Evolutionary conservation across 2,329 filamentous ascomycete genomes (phyloP).

Genomic region (Trichophyton schoenleinii): DNA sequence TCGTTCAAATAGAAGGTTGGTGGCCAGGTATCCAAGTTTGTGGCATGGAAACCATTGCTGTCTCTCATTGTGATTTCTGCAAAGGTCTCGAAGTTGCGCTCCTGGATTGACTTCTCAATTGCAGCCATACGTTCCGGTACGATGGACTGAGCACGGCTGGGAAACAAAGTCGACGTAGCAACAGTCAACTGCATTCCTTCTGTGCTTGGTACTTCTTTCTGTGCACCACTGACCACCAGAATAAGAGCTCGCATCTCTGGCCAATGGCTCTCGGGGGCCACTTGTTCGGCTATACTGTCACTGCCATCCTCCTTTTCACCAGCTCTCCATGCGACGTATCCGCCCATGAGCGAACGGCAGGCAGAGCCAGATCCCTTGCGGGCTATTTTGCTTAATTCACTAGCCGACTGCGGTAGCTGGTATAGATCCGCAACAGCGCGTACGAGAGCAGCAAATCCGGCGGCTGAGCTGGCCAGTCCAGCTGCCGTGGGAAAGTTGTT

Average conservation of each 20-base stretch:
- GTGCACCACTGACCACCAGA: constrained; percentile 80
- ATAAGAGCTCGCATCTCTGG: constrained; percentile 87
- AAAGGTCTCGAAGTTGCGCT: constrained; percentile 73
- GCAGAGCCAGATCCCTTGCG: constrained; percentile 90
- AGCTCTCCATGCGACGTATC: constrained; percentile 89
- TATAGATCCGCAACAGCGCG: constrained; percentile 84
- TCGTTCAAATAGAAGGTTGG: constrained; percentile 99
- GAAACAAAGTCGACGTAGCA: constrained; percentile 76
- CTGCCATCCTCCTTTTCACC: constrained; percentile 63
- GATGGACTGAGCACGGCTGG: constrained; percentile 58
- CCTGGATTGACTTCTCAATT: constrained; percentile 71
- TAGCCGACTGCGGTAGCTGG: constrained; percentile 64
- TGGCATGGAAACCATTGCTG: constrained; percentile 93
- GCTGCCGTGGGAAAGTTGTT: constrained; percentile 99
- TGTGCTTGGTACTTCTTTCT: constrained; percentile 89
- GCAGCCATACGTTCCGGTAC: constrained; percentile 71
- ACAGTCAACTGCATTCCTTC: constrained; percentile 97
- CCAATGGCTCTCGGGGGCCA: constrained; percentile 85
- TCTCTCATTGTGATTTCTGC: constrained; percentile 90
- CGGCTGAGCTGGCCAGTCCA: constrained; percentile 58
- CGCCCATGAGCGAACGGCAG: constrained; percentile 83
- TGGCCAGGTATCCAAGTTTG: constrained; percentile 86
- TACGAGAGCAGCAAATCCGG: constrained; percentile 56
- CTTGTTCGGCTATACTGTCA: constrained; percentile 78
- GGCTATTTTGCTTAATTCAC: constrained; percentile 77